These are phyloP conservation scores for Hygrocybe punicea DNA, from an alignment of 768 basidiomycete genomes.

Conservation along the genomic window DNA sequence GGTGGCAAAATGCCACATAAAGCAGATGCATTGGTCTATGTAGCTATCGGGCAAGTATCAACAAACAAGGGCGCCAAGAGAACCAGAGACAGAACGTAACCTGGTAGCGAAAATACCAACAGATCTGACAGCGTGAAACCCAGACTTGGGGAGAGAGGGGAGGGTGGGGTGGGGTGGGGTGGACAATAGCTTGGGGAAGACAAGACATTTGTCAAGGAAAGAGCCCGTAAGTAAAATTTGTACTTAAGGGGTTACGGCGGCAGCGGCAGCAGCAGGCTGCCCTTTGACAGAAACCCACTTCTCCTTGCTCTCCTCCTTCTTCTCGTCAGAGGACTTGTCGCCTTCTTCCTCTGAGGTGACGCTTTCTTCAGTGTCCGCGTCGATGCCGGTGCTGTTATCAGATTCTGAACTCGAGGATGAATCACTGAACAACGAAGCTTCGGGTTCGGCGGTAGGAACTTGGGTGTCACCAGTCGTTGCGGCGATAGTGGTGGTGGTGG, in stretches of 20 bases:
- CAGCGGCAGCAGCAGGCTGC: conserved; percentile 25
- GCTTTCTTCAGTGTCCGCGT: conserved; percentile 75
- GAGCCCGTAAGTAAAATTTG: neutral
- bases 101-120: conserved; percentile 7
- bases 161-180: too few species aligned
- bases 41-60: neutral
- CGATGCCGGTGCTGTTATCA: conserved; percentile 57
- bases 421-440: conserved; percentile 26
- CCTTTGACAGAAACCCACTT: conserved; percentile 79
- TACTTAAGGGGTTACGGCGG: conserved; percentile 21
- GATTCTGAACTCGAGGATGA: conserved; percentile 54
- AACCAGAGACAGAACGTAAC: neutral
- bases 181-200: conserved; percentile 1
- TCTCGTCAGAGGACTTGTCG: conserved; percentile 41
- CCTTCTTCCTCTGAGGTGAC: conserved; percentile 71
- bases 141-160: conserved; percentile 5
- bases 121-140: conserved; percentile 7
- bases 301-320: conserved; percentile 44
- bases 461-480: conserved; percentile 25
- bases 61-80: neutral
- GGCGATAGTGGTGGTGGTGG: conserved; percentile 30
- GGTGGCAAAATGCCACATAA: neutral
- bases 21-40: conserved; percentile 1
- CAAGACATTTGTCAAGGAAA: neutral
- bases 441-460: conserved; percentile 21